Base-by-base conservation (phyloP, 2,329 filamentous ascomycete genomes). In the Cadophora gregata region DNA sequence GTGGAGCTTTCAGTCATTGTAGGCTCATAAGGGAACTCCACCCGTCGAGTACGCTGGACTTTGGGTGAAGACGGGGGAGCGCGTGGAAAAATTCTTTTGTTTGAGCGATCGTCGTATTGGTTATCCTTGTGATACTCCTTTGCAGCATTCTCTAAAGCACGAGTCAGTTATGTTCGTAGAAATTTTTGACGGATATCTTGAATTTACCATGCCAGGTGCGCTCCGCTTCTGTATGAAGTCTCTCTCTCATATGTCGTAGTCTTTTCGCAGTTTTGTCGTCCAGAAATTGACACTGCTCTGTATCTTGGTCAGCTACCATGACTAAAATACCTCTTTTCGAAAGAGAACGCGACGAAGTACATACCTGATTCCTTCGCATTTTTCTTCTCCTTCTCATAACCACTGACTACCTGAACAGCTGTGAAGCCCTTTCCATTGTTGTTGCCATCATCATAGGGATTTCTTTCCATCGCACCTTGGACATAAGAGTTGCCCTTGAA, bases 151-250 rank as follows among this genome's bases (percentile, higher is more conserved):
- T 10, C 38, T 48, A 48, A 1, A 9, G 8, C 16, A 21, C 16
- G 3, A 29, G 16, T 47, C 16, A 47, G 27, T 1, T 21, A 1
- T 27, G 1, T 45, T 7, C 31, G 19, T 19, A 4, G 14, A 42
- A 16, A 14, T 4, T 29, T 29, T 5, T 27, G n/a, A 9, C 8
- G 5, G 3, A 25, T 24, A 9, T 21, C 9, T 38, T 16, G 14
- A 9, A 42, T 19, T 1, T 60, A 60, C 58, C n/a, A 24, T 60
- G 58, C 36, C 42, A 60, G 8, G 8, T 47, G 4, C 24, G 24
- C 38, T 60, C 58, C 16, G 58, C 58, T 24, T 60, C 58, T 33
- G 19, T 48, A 27, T 60, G 58, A 60, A 60, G 42, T 19, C 36
- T 16, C 36, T 21, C 31, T 14, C 58, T 12, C 58, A 60, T 47